Evolutionary conservation across 257 asterid species (phyloP).

Genomic region (Galeopsis tetrahit): DNA sequence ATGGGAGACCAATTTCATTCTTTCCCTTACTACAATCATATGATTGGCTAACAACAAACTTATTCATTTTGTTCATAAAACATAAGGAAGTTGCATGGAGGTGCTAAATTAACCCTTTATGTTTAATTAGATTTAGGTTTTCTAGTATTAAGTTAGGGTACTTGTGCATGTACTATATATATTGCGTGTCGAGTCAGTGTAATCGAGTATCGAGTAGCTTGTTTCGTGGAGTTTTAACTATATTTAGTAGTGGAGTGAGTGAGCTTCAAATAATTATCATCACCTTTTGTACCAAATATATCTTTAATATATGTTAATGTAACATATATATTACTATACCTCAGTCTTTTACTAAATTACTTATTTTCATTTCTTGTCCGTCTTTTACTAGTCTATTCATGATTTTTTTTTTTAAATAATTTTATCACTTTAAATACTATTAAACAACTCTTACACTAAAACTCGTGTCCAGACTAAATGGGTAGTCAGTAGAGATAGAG

Average conservation of each 20-base stretch:
- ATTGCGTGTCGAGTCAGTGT: not conserved
- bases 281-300: conserved; percentile 23
- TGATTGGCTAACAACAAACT: conserved; percentile 36
- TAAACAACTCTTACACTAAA: too few species aligned
- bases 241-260: conserved; percentile 31
- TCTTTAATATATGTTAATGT: conserved; percentile 14
- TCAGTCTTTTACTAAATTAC: too few species aligned
- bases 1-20: conserved; percentile 42
- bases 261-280: conserved; percentile 20
- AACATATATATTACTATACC: conserved; percentile 8
- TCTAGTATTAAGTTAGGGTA: conserved; percentile 2
- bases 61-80: conserved; percentile 40
- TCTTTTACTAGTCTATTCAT: too few species aligned
- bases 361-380: too few species aligned
- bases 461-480: too few species aligned
- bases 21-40: conserved; percentile 44
- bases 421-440: too few species aligned
- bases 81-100: conserved; percentile 23
- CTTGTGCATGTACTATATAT: not conserved
- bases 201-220: conserved; percentile 19
- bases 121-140: conserved; percentile 36
- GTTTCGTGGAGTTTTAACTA: conserved; percentile 23
- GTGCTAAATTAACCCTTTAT: conserved; percentile 34
- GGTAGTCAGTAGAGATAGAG: too few species aligned
- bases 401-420: too few species aligned